Conservation (phyloP, 495 filamentous ascomycete species). For the Ramalina intermedia region DNA sequence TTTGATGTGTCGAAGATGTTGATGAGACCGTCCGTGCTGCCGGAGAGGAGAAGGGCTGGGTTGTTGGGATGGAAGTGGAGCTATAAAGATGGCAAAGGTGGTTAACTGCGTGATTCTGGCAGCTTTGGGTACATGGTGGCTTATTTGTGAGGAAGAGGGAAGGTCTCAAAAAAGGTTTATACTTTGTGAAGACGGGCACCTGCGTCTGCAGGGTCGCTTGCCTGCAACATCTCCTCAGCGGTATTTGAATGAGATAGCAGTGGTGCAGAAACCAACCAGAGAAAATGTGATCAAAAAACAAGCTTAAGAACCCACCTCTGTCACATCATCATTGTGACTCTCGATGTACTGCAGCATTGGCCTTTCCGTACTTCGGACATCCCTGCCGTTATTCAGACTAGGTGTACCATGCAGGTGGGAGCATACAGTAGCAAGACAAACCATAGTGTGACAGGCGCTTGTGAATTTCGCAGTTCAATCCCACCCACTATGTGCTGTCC, state of each 20-base stretch:
- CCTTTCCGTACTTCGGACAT: constrained; percentile 41
- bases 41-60: constrained; percentile 56
- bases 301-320: constrained; percentile 37
- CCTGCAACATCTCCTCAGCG: no score
- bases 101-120: no score
- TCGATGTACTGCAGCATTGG: constrained; percentile 57
- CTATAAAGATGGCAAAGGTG: constrained; percentile 19
- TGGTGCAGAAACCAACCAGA: no score
- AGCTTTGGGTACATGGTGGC: no score
- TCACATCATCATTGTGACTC: constrained; percentile 85
- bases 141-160: no score
- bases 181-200: background rate
- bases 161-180: background rate
- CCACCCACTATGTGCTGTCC: constrained; percentile 54
- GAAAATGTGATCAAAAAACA: background rate
- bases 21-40: constrained; percentile 83
- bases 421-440: constrained; percentile 15
- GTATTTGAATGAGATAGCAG: no score
- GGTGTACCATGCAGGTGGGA: constrained; percentile 16
- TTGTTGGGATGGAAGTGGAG: constrained; percentile 56
- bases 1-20: constrained; percentile 68
- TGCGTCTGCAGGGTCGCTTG: no score
- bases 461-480: constrained; percentile 59
- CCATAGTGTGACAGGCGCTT: constrained; percentile 66
- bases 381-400: constrained; percentile 38